Evolutionary conservation across 352 stramenopile species (phyloP).

Genomic region (Globisporangium megalacanthum): DNA sequence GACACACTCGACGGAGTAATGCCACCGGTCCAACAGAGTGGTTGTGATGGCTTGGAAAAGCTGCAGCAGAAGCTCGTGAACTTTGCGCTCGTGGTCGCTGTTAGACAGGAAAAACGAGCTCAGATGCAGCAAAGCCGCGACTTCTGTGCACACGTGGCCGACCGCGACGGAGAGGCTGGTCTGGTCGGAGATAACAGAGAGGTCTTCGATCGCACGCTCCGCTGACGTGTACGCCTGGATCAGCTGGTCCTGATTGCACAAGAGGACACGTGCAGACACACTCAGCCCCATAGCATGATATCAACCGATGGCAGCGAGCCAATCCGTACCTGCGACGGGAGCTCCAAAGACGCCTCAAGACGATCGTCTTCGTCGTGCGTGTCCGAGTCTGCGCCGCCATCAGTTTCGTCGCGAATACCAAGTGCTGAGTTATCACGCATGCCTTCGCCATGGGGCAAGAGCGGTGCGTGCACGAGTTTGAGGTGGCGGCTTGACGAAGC

Average conservation of each 20-base stretch:
- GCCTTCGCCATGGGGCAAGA: slow-evolving; percentile 14
- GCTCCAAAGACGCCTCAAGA: slow-evolving; percentile 39
- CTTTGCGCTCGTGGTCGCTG: slow-evolving; percentile 1
- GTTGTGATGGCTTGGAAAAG: slow-evolving; percentile 23
- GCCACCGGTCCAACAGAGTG: slow-evolving; percentile 29
- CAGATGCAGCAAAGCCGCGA: slow-evolving; percentile 19
- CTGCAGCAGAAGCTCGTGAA: slow-evolving; percentile 14
- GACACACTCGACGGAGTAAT: slow-evolving; percentile 20
- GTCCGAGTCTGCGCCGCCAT: slow-evolving; percentile 1
- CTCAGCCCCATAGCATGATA: too few species aligned
- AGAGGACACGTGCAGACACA: too few species aligned
- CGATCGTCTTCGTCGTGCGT: slow-evolving; percentile 18
- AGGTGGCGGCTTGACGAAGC: slow-evolving; percentile 12
- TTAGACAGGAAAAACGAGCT: slow-evolving; percentile 28
- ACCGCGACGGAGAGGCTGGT: slow-evolving; percentile 6
- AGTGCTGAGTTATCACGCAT: neutral
- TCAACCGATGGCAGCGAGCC: too few species aligned
- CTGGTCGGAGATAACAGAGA: slow-evolving; percentile 9
- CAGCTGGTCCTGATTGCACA: slow-evolving; percentile 21
- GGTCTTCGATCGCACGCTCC: slow-evolving; percentile 21
- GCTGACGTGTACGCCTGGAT: slow-evolving; percentile 16
- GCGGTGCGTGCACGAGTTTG: slow-evolving; percentile 41
- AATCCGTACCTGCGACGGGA: slow-evolving; percentile 42
- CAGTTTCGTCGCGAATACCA: neutral
- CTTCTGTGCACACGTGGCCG: slow-evolving; percentile 12